These are phyloP conservation scores for Saccharomycopsis fibuligera DNA, from an alignment of 805 yeast genomes.

Conservation along the genomic window DNA sequence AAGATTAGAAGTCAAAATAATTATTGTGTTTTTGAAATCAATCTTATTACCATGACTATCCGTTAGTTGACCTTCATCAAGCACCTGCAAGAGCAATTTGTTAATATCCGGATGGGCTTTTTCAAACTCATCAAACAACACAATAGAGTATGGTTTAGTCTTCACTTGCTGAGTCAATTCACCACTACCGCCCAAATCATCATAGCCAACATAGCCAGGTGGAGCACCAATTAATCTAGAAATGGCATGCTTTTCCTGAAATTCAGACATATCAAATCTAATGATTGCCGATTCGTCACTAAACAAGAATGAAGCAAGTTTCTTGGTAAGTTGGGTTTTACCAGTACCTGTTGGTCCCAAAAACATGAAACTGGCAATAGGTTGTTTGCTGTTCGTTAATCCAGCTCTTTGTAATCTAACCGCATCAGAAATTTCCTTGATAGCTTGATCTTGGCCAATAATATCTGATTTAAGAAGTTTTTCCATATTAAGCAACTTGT, in stretches of 20 bases:
- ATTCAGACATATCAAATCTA: constrained; percentile 96
- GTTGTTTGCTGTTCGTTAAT: constrained; percentile 86
- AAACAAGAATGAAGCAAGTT: constrained; percentile 85
- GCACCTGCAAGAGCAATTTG: constrained; percentile 80
- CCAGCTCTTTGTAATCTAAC: constrained; percentile 97
- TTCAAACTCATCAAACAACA: constrained; percentile 92
- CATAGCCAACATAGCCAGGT: constrained; percentile 96
- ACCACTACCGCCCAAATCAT: constrained; percentile 68
- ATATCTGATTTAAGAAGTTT: constrained; percentile 67
- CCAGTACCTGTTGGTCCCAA: constrained; percentile 99
- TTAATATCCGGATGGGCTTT: constrained; percentile 97
- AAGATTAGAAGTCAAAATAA: constrained; percentile 94
- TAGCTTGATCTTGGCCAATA: constrained; percentile 94
- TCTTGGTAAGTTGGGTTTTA: constrained; percentile 91
- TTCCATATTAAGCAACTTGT: constrained; percentile 85
- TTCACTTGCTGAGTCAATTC: constrained; percentile 95
- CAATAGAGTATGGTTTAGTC: constrained; percentile 89
- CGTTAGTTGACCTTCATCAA: constrained; percentile 91
- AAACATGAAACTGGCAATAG: constrained; percentile 94
- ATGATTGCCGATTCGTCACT: constrained; percentile 83
- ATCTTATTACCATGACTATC: constrained; percentile 93
- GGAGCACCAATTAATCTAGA: constrained; percentile 95
- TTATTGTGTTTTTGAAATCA: constrained; percentile 90
- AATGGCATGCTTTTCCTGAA: constrained; percentile 89
- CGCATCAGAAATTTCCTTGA: constrained; percentile 83